Base-by-base conservation (phyloP, 192 early-diverging fungal genomes). In the Obelidium mucronatum region DNA sequence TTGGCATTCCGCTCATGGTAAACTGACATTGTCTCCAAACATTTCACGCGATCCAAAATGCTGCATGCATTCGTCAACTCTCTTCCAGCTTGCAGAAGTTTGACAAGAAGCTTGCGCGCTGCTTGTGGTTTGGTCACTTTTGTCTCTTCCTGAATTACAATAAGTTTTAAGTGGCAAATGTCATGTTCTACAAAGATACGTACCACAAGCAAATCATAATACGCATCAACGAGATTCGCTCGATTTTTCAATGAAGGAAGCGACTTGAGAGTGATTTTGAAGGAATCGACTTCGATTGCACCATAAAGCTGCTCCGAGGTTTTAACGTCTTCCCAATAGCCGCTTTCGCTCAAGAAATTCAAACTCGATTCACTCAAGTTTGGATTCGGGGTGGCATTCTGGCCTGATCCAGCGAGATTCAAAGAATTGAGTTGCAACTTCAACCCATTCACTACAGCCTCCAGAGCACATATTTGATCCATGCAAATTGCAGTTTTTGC, bases 241-340 rank as follows among this genome's bases (percentile, higher is more conserved):
- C 31, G 26, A 3, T 30, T 5, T 68, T 40, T 42, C n/a, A 68
- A 30, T 19, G 66, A 68, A n/a, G 44, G n/a, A 22, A 42, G 39
- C 4, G 30, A 6, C 30, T 68, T 68, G 40, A 68, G 37, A 15
- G 44, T 42, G 39, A 68, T 68, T 51, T 48, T 68, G 66, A 51
- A 68, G 6, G 66, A 51, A 5, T 68, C 40, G n/a, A 68, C 44
- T 40, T 68, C 66, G 8, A 68, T 68, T 13, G 66, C 40, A 44
- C 66, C 66, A 30, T 51, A 68, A 11, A 68, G 42, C 19, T 68
- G 13, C 51, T 68, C 66, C 3, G 66, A 68, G 28, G 40, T n/a
- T 28, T 19, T 51, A 15, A 22, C n/a, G 19, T 39, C 22, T 35
- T 37, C n/a, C 15, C n/a, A n/a, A n/a, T n/a, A n/a, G 26, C 6